Base-by-base conservation (phyloP, 2,329 filamentous ascomycete species). In the Pseudogymnoascus pannorum region DNA sequence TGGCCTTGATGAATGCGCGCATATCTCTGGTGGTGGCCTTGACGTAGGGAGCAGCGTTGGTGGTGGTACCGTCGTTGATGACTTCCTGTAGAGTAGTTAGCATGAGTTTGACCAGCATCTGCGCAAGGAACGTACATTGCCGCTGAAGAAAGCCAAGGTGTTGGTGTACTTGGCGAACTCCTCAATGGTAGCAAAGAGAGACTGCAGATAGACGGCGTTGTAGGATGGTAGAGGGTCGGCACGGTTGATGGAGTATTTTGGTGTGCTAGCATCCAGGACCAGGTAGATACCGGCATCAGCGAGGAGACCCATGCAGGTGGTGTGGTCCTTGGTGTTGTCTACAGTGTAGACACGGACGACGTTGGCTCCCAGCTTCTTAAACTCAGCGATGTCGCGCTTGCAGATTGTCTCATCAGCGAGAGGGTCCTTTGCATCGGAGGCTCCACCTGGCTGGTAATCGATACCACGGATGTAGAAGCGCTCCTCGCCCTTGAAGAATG, bases 21-120 rank as follows among this genome's bases (percentile, higher is more conserved):
- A 86, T 92, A 75, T 99, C 94, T 72, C 94, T 92, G 66, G 97
- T 92, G 65, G 94, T 93, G 64, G 93, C 94, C 85, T 97, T 99
- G 77, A 99, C 94, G 75, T 89, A 99, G 68, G 93, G 92, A 64
- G 91, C 93, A 58, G 94, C 91, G 64, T 83, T 78, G 58, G 93
- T 97, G 84, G 96, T 97, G 82, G 87, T 92, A 68, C 81, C 81
- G 70, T 87, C 83, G 81, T 97, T 96, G 70, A 91, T 88, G 65
- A 99, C 94, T 79, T 99, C 94, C 48, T 54, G n/a, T 54, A 54
- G 9, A 8, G 18, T 33, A 20, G 11, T 54, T 54, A 54, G 48
- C n/a, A 54, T 31, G 48, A 16, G 8, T 18, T 12, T 12, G 26
- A 14, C 14, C 2, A 31, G 18, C 24, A 54, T 14, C 26, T 54